A percentile compares a stretch with the other conserved stretches of the same genome.
Conservation (phyloP, 2,329 filamentous ascomycete species). For the Arthrinium puccinioides region DNA sequence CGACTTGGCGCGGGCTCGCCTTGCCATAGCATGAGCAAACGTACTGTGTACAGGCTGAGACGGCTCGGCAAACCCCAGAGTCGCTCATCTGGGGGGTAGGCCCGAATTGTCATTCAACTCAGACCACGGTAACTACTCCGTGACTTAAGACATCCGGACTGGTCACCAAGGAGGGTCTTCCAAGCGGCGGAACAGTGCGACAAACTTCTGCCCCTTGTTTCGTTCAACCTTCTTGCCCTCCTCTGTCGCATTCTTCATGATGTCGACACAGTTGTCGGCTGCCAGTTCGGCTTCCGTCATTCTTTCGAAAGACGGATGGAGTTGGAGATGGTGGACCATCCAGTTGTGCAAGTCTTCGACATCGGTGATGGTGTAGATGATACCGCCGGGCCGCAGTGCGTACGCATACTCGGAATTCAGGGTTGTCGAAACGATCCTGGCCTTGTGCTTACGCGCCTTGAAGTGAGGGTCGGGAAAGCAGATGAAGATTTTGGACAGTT, state of each 20-base stretch:
- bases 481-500: conserved; percentile 88
- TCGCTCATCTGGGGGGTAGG: no score
- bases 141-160: background rate
- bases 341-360: conserved; percentile 89
- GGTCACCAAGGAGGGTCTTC: conserved; percentile 70
- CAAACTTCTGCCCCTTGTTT: conserved; percentile 85
- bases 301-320: conserved; percentile 71
- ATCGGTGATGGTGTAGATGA: conserved; percentile 95
- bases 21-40: no score
- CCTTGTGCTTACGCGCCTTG: conserved; percentile 95
- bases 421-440: conserved; percentile 82
- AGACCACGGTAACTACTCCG: no score
- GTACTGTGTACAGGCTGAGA: no score
- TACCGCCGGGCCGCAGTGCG: conserved; percentile 72
- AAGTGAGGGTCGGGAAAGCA: conserved; percentile 99
- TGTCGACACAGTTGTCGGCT: conserved; percentile 60
- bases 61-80: no score
- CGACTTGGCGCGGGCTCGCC: no score
- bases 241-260: conserved; percentile 82
- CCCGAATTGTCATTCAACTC: no score
- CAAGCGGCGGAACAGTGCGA: conserved; percentile 76
- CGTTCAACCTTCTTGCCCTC: conserved; percentile 95
- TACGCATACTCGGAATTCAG: conserved; percentile 93
- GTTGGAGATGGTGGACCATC: conserved; percentile 84
- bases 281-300: conserved; percentile 61